Conservation (phyloP, 441 rosid genomes). For the Pelargonium citronellum region DNA sequence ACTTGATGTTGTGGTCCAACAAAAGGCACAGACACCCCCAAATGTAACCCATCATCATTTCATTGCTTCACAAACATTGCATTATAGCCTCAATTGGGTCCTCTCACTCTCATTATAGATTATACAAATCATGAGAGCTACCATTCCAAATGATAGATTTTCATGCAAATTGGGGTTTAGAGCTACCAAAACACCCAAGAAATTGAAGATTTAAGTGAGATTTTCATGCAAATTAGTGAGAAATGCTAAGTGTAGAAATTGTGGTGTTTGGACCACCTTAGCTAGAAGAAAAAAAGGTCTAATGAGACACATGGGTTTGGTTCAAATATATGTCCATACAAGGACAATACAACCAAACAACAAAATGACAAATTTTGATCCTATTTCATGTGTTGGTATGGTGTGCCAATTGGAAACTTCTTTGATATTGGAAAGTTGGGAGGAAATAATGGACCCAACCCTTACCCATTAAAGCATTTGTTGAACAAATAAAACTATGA, state of each 20-base stretch:
- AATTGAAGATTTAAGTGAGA: too few relatives aligned
- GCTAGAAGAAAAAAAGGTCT: background rate
- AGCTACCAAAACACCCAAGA: background rate
- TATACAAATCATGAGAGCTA: background rate
- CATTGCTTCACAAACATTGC: constrained; percentile 3
- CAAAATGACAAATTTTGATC: constrained; percentile 1
- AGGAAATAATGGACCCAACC: too few relatives aligned
- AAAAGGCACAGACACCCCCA: background rate
- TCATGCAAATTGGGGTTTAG: background rate
- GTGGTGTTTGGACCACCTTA: background rate
- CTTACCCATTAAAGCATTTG: too few relatives aligned
- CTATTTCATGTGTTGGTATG: background rate
- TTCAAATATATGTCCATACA: background rate
- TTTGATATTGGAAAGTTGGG: too few relatives aligned
- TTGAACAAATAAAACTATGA: too few relatives aligned
- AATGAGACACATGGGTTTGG: constrained; percentile 6
- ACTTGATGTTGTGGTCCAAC: constrained; percentile 8
- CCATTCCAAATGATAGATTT: background rate
- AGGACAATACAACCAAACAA: background rate
- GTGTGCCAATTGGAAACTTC: too few relatives aligned
- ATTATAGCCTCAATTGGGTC: background rate
- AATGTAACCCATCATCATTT: background rate
- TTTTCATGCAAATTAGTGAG: too few relatives aligned
- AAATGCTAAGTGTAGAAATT: background rate
- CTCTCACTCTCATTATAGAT: constrained; percentile 1